These are phyloP conservation scores for Brassica napus DNA, from an alignment of 345 rosid genomes.

Conservation along the genomic window Da-Ae NC_063441.1:20835001-20835500, in stretches of 20 bases:
- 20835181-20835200: constrained; percentile 15
- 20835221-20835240: constrained; percentile 11
- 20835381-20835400: neutral
- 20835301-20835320: neutral
- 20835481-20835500: neutral
- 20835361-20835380: neutral
- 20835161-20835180: neutral
- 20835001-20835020: neutral
- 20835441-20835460: neutral
- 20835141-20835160: neutral
- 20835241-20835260: neutral
- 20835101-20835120: constrained; percentile 90
- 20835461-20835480: neutral
- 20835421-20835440: neutral
- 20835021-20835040: neutral
- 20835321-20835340: neutral
- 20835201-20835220: constrained; percentile 2
- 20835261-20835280: neutral
- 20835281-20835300: neutral
- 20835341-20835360: neutral
- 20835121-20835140: constrained; percentile 59
- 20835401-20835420: neutral
- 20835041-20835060: neutral
- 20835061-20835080: too few species aligned
- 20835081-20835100: constrained; percentile 59